These are phyloP conservation scores for Debaryomycetaceae sp. DNA, from an alignment of 1,139 yeast species.

Conservation along the genomic window DNA sequence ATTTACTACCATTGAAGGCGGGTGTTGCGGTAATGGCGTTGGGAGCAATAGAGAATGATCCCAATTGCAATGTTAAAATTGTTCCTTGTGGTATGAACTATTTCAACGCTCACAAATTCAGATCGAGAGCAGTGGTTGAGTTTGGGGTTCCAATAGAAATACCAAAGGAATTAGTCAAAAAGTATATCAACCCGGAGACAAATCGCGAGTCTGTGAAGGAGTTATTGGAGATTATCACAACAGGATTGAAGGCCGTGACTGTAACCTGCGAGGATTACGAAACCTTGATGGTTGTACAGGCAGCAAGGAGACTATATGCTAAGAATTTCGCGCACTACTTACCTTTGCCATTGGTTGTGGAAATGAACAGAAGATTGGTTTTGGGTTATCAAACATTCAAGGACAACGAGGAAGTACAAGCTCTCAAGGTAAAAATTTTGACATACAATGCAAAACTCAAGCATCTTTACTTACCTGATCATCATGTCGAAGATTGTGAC, in stretches of 20 bases:
- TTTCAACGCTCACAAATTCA: slow-evolving; percentile 91
- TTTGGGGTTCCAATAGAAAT: slow-evolving; percentile 88
- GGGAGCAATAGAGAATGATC: slow-evolving; percentile 77
- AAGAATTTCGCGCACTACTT: slow-evolving; percentile 65
- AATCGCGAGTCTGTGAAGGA: slow-evolving; percentile 71
- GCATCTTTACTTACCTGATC: slow-evolving; percentile 79
- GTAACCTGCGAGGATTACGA: slow-evolving; percentile 92
- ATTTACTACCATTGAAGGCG: slow-evolving; percentile 85
- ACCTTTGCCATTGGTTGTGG: slow-evolving; percentile 81
- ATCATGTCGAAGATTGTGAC: slow-evolving; percentile 72
- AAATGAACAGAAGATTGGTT: slow-evolving; percentile 82
- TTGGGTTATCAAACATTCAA: slow-evolving; percentile 73
- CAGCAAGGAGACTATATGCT: slow-evolving; percentile 85
- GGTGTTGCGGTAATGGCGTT: slow-evolving; percentile 98
- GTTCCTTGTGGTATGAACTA: slow-evolving; percentile 98
- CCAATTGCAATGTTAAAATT: slow-evolving; percentile 71
- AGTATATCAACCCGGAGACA: slow-evolving; percentile 54
- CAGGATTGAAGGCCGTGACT: slow-evolving; percentile 82
- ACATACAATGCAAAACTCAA: slow-evolving; percentile 65
- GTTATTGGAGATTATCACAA: slow-evolving; percentile 65
- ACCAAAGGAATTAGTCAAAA: slow-evolving; percentile 56
- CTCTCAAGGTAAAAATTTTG: slow-evolving; percentile 58
- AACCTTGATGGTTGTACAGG: slow-evolving; percentile 87
- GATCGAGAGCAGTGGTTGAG: slow-evolving; percentile 92
- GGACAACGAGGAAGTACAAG: slow-evolving; percentile 65